Base-by-base conservation (phyloP, 106 monocot genomes). In the Dendrobium catenatum region DNA sequence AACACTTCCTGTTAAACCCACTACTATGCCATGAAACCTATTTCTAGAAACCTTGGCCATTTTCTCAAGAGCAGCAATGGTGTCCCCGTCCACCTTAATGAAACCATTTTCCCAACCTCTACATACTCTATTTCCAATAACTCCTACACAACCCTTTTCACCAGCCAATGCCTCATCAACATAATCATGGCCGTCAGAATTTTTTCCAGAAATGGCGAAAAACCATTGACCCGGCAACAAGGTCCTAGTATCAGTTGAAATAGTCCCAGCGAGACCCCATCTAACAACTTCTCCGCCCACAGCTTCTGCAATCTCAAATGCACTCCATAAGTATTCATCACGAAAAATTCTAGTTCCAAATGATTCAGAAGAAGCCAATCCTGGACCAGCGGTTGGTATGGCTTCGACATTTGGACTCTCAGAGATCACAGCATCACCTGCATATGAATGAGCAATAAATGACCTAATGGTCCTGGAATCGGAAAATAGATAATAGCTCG, bases 141-240 rank as follows among this genome's bases (percentile, higher is more conserved):
- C 82, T 44, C 86, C 86, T 7, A 68, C 64, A 43, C 86, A 86
- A 13, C 86, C 82, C 76, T 55, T 82, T 10, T 83, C 79, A 0
- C 4, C 6, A 9, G 78, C 86, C 31, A 86, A 77, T 9, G 75
- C 51, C 55, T 17, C 5, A 19, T 76, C 44, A n/a, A 86, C 70
- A 26, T 80, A 83, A 33, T 64, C 80, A 70, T 86, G 86, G 44
- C 82, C 82, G 54, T 86, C 82, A 48, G 61, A 86, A 49, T 75
- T 79, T 68, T 55, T 58, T 13, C 85, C 85, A 2, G 42, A 2
- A 20, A 82, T 58, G 73, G 86, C 82, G 73, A 86, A 82, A 37
- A 86, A 82, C 86, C 86, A 86, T 75, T 86, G 82, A 10, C 82
- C 86, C 6, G 82, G 81, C 81, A 81, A 8, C 81, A 85, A 55